Base-by-base conservation (phyloP, 306 rosid species). In the Gleditsia sinensis region DNA sequence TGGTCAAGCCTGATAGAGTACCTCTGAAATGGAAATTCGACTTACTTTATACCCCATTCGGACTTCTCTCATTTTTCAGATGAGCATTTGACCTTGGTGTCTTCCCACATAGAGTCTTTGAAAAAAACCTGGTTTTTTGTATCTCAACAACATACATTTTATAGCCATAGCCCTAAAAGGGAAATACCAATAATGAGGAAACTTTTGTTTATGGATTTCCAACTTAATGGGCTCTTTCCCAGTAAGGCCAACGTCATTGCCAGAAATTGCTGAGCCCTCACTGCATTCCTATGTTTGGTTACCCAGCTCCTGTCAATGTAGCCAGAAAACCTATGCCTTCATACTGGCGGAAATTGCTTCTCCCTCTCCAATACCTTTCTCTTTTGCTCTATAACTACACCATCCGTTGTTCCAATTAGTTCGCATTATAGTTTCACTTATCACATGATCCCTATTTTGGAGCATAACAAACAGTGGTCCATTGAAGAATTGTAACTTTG, bases 241-340 rank as follows among this genome's bases (percentile, higher is more conserved):
- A 10, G 55, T 60, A 1, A 90, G 71, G 42, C 97, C 93, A 71
- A 73, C 84, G 39, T 91, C 96, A 67, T 69, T 69, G 42, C 91
- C 94, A 28, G 79, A 67, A 77, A 77, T 67, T 3, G 83, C 93
- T 14, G 83, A 87, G n/a, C 53, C 97, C 13, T 89, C 96, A 58
- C 32, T 88, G 17, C 84, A 78, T 54, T 69, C 83, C 66, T 75
- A 91, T 23, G 58, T 71, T n/a, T 78, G 87, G 88, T 33, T 74
- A 71, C 55, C 70, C 88, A 36, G 69, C 58, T 45, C 89, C 96
- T 37, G 62, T 86, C 28, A 78, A 82, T 72, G 72, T 53, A 56
- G 91, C 89, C 58, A 69, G n/a, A 70, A 76, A 69, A 56, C 85
- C 96, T 17, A 50, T 67, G 39, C 77, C 97, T 40, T 90, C 96